A percentile compares a stretch with the other conserved stretches of the same genome.
Conservation (phyloP, 148 eudicot species). For the Chenopodium formosanum region DNA sequence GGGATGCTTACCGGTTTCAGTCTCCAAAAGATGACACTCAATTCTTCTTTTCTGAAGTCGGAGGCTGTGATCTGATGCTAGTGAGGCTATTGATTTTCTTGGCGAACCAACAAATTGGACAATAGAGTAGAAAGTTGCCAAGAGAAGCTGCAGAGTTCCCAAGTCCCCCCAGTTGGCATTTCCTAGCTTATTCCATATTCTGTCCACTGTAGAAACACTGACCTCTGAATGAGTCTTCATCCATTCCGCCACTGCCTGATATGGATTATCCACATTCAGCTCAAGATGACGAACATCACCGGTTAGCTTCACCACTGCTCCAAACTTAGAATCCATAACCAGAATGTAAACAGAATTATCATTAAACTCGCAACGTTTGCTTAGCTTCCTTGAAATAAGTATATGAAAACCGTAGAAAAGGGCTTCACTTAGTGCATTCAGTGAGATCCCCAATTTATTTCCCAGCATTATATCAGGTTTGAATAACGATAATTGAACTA, state of each 20-base stretch:
- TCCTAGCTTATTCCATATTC: constrained; percentile 82
- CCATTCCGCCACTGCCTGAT: constrained; percentile 63
- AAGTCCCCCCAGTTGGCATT: constrained; percentile 80
- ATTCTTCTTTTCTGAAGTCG: constrained; percentile 74
- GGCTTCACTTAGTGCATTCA: constrained; percentile 65
- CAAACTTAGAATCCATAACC: constrained; percentile 68
- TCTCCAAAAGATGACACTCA: constrained; percentile 44
- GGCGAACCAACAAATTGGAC: constrained; percentile 63
- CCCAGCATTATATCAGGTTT: constrained; percentile 56
- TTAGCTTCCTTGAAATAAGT: constrained; percentile 62
- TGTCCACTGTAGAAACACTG: constrained; percentile 57
- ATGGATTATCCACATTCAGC: constrained; percentile 45
- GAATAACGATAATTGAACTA: constrained; percentile 58
- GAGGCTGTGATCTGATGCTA: constrained; percentile 68
- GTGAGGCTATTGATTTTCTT: constrained; percentile 56
- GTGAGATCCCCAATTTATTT: constrained; percentile 52
- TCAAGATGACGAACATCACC: constrained; percentile 68
- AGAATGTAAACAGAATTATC: constrained; percentile 50
- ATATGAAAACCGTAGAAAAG: constrained; percentile 66
- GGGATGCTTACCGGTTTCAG: constrained; percentile 33
- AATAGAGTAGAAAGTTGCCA: constrained; percentile 65
- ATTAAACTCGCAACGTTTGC: constrained; percentile 33
- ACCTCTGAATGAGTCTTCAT: constrained; percentile 58
- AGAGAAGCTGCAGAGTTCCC: constrained; percentile 60
- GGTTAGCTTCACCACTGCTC: constrained; percentile 62